These are phyloP conservation scores for Aspergillus glaucus DNA, from an alignment of 2,329 filamentous ascomycete species.

Conservation along the genomic window DNA sequence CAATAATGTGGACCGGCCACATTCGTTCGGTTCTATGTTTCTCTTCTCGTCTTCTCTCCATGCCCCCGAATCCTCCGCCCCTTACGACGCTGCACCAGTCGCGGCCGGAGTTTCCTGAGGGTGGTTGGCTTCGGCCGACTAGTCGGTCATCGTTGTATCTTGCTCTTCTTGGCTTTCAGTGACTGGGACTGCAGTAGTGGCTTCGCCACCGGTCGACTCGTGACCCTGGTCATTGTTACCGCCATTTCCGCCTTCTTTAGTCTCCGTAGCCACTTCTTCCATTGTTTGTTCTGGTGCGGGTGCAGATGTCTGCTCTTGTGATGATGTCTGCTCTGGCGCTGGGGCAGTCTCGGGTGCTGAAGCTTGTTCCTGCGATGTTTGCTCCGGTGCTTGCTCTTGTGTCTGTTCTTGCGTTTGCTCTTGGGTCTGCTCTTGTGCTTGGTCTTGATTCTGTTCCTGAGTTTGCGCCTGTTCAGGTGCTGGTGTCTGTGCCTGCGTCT, in stretches of 20 bases:
- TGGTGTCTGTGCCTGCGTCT: not conserved
- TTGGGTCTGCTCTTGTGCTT: slow-evolving; percentile 3
- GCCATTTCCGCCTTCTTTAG: not conserved
- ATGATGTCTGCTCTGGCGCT: slow-evolving; percentile 16
- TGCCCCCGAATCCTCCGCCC: no score
- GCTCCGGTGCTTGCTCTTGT: no score
- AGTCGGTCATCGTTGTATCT: not conserved
- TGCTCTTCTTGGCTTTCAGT: not conserved
- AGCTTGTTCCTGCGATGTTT: no score
- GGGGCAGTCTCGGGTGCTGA: no score
- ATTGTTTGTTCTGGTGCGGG: not conserved
- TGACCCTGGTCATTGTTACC: not conserved
- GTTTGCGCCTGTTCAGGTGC: slow-evolving; percentile 7
- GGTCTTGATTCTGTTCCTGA: slow-evolving; percentile 4
- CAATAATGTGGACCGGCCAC: no score
- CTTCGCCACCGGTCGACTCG: not conserved
- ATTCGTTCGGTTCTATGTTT: no score
- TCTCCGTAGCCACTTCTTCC: not conserved
- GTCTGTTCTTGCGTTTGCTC: no score
- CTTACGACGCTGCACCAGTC: not conserved
- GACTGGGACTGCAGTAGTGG: not conserved
- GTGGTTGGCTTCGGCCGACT: not conserved
- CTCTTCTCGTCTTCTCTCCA: no score
- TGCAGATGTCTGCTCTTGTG: slow-evolving; percentile 5
- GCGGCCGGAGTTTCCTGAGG: not conserved